Percentiles rank a stretch among this genome's conserved stretches.
phyloP scores from a whole-genome alignment of 2,329 filamentous ascomycete species.

The Pseudogymnoascus sp. region DNA sequence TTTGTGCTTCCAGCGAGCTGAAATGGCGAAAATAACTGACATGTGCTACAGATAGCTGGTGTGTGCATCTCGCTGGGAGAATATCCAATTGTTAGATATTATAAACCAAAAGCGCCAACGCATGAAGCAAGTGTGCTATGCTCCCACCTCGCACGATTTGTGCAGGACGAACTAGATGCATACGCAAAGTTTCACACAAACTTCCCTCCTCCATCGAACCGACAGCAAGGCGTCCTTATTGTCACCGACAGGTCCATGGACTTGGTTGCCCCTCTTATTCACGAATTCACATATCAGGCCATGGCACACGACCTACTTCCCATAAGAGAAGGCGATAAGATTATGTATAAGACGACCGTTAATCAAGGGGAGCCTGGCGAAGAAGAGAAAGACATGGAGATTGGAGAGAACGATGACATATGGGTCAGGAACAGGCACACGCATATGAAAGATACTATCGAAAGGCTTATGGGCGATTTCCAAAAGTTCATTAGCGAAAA shows the following conservation, averaged over 20 bases:
- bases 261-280: slow-evolving; percentile 75
- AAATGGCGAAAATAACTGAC: slow-evolving; percentile 18
- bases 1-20: background rate
- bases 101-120: slow-evolving; percentile 63
- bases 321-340: slow-evolving; percentile 81
- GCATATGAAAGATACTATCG: slow-evolving; percentile 97
- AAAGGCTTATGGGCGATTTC: slow-evolving; percentile 88
- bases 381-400: slow-evolving; percentile 84
- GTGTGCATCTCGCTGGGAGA: slow-evolving; percentile 90
- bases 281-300: slow-evolving; percentile 97
- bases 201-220: slow-evolving; percentile 72
- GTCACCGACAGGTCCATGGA: slow-evolving; percentile 94
- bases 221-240: slow-evolving; percentile 76
- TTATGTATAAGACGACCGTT: slow-evolving; percentile 73
- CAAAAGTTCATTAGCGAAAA: slow-evolving; percentile 87
- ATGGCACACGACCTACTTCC: slow-evolving; percentile 93
- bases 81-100: slow-evolving; percentile 89
- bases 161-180: slow-evolving; percentile 84
- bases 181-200: slow-evolving; percentile 79
- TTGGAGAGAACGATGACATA: slow-evolving; percentile 83
- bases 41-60: slow-evolving; percentile 61
- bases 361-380: slow-evolving; percentile 66
- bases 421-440: slow-evolving; percentile 92
- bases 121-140: slow-evolving; percentile 88
- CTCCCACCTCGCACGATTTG: slow-evolving; percentile 80